phyloP scores from a whole-genome alignment of 192 early-diverging fungal genomes.

The Gigaspora rosea region DNA sequence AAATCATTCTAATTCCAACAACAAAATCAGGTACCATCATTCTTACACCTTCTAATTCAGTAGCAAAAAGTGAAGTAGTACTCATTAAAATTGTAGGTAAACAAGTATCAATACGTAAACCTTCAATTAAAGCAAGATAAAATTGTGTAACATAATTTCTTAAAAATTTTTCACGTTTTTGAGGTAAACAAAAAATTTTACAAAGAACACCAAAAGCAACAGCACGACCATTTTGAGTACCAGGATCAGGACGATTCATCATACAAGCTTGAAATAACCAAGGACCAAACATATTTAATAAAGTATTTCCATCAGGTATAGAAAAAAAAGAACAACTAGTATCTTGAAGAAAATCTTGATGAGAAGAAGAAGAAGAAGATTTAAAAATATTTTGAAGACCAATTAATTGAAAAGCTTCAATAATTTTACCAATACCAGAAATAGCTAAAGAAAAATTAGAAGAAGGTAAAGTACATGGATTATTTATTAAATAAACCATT shows the following conservation, averaged over 20 bases:
- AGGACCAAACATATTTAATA: constrained; percentile 80
- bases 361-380: no score
- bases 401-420: constrained; percentile 52
- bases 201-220: constrained; percentile 75
- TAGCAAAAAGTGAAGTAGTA: constrained; percentile 60
- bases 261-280: constrained; percentile 77
- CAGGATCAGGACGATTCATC: constrained; percentile 33
- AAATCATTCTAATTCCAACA: constrained; percentile 61
- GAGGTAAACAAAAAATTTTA: constrained; percentile 72
- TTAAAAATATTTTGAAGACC: constrained; percentile 19
- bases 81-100: constrained; percentile 72
- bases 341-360: not conserved
- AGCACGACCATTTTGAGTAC: constrained; percentile 56
- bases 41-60: constrained; percentile 69
- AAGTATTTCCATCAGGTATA: constrained; percentile 69
- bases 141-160: constrained; percentile 72
- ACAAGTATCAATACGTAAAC: constrained; percentile 59
- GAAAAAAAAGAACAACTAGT: constrained; percentile 4
- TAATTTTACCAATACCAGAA: constrained; percentile 56
- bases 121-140: constrained; percentile 65
- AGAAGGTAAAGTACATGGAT: constrained; percentile 54
- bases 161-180: constrained; percentile 57
- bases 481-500: constrained; percentile 58
- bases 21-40: constrained; percentile 77
- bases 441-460: constrained; percentile 54